Conservation (phyloP, 2,329 filamentous ascomycete genomes). For the Trichoderma sp. region DNA sequence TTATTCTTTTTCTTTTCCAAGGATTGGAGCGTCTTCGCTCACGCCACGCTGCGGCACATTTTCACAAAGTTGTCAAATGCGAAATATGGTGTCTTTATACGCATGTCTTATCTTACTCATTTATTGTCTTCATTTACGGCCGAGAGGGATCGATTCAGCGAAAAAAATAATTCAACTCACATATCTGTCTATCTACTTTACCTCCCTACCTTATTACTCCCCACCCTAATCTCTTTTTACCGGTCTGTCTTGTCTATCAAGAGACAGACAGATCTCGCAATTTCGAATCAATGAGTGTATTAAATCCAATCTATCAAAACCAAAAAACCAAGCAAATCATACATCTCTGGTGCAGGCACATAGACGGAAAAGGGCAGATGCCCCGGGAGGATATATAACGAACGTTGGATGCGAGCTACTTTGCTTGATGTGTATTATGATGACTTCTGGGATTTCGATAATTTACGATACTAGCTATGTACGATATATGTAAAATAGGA, state of each 20-base stretch:
- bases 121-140: not conserved
- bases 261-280: not conserved
- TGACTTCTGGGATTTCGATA: not conserved
- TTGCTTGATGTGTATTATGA: not conserved
- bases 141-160: not conserved
- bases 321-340: not conserved
- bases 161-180: constrained; percentile 5
- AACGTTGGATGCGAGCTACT: not conserved
- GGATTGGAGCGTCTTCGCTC: not conserved
- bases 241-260: not conserved
- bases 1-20: not conserved
- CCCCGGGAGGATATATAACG: not conserved
- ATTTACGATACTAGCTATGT: not conserved
- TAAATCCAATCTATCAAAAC: not conserved
- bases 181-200: not conserved
- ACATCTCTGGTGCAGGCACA: not conserved
- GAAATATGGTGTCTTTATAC: constrained; percentile 4
- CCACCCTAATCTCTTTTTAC: not conserved
- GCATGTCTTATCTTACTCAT: not conserved
- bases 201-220: not conserved
- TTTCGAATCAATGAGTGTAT: not conserved
- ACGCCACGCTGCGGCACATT: not conserved
- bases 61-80: constrained; percentile 18
- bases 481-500: not conserved
- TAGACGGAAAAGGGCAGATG: not conserved